Evolutionary conservation across 768 basidiomycete species (phyloP), one percentile per base, ranked within the genome.

Genomic region (Butyriboletus loyo): DNA sequence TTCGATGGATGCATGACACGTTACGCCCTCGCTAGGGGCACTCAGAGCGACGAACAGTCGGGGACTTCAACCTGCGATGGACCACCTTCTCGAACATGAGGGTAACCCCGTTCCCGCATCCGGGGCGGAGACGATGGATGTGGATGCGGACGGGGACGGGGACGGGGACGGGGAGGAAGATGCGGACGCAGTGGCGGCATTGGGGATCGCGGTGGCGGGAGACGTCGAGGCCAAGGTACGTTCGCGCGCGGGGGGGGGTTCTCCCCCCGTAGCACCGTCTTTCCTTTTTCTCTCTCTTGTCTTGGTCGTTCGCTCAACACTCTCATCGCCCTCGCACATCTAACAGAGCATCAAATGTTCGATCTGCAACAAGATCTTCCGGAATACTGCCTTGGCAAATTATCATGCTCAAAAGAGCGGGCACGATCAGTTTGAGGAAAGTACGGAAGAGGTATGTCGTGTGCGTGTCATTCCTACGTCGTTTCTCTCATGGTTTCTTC

Each of bases 321-420:
- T n/a, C 14, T 22, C 21, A 9, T 39, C 22, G 7, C 21, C 5
- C 14, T 11, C 10, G 4, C 40, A 11, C 22, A 2, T 5, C 9
- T 15, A 1, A 30, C 17, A 56, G 87, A 91, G 87, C 65, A 89
- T 93, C 73, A 89, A 85, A 72, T 93, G 91, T 65, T 78, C 83
- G 7, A 69, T 87, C 62, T 96, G 94, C 67, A 83, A 86, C 54
- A 97, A 97, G 73, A 76, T 83, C 22, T 97, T 97, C 77, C 75
- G 76, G 63, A 93, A 91, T 60, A 87, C 89, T 0, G 90, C 89
- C 3, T 75, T 96, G 15, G 95, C 92, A 14, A 90, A 91, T 59
- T 96, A 84, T 69, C 95, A 97, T 62, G 95, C 93, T 0, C 92
- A 95, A 70, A 93, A 93, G 75, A 90, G 85, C 59, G 96, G 96